phyloP scores from a whole-genome alignment of 2,329 filamentous ascomycete genomes.

The Nigrospora osmanthi region DNA sequence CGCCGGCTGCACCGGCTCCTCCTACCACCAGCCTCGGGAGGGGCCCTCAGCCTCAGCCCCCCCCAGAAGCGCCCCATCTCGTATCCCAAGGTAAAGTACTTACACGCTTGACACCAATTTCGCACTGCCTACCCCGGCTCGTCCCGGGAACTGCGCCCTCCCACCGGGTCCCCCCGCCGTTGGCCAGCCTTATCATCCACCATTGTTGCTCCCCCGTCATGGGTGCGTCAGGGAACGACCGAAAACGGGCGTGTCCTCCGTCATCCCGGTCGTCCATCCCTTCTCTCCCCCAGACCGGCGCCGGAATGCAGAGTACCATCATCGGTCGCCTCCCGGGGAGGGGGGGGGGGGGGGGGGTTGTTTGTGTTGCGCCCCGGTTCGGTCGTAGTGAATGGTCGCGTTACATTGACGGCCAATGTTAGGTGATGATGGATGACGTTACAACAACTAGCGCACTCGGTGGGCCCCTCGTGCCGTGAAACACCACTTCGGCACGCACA shows the following conservation, averaged over 20 bases:
- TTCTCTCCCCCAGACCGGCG: not conserved
- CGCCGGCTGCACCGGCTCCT: too few species aligned
- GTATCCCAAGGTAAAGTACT: constrained; percentile 1
- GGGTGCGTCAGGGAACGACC: not conserved
- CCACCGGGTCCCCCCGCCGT: not conserved
- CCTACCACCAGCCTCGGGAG: too few species aligned
- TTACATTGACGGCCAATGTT: too few species aligned
- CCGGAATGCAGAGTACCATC: not conserved
- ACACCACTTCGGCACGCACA: too few species aligned
- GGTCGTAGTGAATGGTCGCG: too few species aligned
- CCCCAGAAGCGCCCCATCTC: not conserved
- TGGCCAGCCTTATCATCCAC: not conserved
- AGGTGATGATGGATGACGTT: too few species aligned
- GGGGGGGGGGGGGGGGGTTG: too few species aligned
- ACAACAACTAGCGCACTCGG: too few species aligned
- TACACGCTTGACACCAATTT: not conserved
- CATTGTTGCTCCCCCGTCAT: not conserved
- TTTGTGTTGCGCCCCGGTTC: too few species aligned
- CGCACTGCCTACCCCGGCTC: not conserved
- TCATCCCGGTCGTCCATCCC: not conserved
- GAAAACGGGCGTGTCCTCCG: not conserved
- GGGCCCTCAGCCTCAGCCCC: too few species aligned
- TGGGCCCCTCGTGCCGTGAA: too few species aligned
- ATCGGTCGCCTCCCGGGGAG: too few species aligned
- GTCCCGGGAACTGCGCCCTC: not conserved